Conservation (phyloP, 2,329 filamentous ascomycete species). For the Colletotrichum tropicale region DNA sequence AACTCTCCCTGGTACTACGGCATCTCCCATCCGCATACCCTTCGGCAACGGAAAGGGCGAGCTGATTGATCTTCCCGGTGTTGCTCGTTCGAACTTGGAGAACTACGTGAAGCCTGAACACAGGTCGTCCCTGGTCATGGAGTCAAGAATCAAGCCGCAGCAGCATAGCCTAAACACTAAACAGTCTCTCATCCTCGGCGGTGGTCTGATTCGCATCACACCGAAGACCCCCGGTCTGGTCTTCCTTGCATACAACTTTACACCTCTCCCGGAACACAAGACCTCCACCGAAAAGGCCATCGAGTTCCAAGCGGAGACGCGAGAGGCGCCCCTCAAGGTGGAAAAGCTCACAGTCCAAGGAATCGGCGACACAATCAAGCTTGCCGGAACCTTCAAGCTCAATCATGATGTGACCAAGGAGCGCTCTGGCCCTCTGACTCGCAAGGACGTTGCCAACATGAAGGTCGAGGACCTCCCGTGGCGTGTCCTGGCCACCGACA, state of each 20-base stretch:
- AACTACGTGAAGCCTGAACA: conserved; percentile 71
- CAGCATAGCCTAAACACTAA: conserved; percentile 75
- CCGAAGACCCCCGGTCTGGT: conserved; percentile 68
- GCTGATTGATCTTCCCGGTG: conserved; percentile 88
- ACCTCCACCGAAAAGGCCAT: conserved; percentile 82
- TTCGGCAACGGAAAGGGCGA: conserved; percentile 89
- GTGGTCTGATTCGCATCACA: conserved; percentile 87
- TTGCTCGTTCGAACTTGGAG: conserved; percentile 77
- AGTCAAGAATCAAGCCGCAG: conserved; percentile 72
- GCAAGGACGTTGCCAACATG: conserved; percentile 64
- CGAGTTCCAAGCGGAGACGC: conserved; percentile 69
- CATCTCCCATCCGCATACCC: conserved; percentile 90
- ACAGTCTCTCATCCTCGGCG: conserved; percentile 83
- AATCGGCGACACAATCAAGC: conserved; percentile 61
- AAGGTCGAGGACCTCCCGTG: conserved; percentile 77
- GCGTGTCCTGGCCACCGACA: conserved; percentile 78
- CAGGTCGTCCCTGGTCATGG: conserved; percentile 78
- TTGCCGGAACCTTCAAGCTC: conserved; percentile 77
- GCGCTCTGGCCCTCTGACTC: conserved; percentile 76
- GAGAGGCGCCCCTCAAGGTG: conserved; percentile 57
- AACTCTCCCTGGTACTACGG: conserved; percentile 88
- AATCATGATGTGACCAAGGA: conserved; percentile 83
- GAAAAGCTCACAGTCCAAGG: conserved; percentile 67
- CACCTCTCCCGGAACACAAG: conserved; percentile 76
- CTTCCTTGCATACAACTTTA: conserved; percentile 86